phyloP scores from a whole-genome alignment of 768 basidiomycete genomes.

The Lactifluus subvellereus region DNA sequence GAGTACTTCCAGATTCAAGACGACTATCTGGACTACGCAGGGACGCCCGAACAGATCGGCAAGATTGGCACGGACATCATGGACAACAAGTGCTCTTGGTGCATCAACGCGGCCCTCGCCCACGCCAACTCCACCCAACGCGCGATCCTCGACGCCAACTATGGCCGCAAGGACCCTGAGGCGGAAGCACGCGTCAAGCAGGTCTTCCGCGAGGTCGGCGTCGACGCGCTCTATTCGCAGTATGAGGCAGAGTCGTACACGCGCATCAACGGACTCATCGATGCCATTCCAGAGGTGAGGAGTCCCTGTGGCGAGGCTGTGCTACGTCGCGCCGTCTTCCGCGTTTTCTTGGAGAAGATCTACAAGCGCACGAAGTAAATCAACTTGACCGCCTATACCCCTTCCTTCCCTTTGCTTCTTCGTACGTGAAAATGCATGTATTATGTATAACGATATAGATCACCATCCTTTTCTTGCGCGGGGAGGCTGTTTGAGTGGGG shows the following conservation, averaged over 20 bases:
- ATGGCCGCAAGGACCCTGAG: conserved; percentile 52
- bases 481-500: too few relatives aligned
- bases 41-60: conserved; percentile 84
- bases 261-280: conserved; percentile 64
- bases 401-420: not conserved
- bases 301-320: conserved; percentile 32
- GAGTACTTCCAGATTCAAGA: conserved; percentile 99
- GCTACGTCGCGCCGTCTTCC: conserved; percentile 66
- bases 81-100: conserved; percentile 99
- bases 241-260: conserved; percentile 78
- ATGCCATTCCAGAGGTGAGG: conserved; percentile 56
- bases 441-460: not conserved
- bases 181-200: conserved; percentile 58
- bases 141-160: conserved; percentile 56
- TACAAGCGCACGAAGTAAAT: conserved; percentile 50
- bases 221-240: conserved; percentile 58
- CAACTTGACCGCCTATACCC: not conserved
- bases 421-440: not conserved
- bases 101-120: conserved; percentile 79
- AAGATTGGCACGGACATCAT: conserved; percentile 98
- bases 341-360: conserved; percentile 85
- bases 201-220: conserved; percentile 64
- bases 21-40: conserved; percentile 92
- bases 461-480: too few relatives aligned
- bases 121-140: conserved; percentile 52